These are phyloP conservation scores for Phytopythium aichiense DNA, from an alignment of 352 stramenopile species.

Conservation along the genomic window DNA sequence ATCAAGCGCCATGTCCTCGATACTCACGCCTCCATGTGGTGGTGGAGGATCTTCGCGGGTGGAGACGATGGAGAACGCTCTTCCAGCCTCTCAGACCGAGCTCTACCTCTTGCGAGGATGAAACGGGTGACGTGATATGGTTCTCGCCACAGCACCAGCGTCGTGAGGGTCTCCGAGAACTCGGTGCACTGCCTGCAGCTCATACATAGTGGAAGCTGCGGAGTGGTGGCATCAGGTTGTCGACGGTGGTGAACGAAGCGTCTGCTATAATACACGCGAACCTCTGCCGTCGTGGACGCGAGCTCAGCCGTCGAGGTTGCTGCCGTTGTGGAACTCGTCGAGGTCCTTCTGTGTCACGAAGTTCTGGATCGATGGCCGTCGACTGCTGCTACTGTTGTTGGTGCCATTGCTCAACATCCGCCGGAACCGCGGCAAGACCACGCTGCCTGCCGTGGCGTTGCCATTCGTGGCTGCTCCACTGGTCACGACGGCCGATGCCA, in stretches of 20 bases:
- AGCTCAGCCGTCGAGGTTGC: background rate
- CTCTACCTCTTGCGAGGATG: background rate
- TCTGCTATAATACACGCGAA: background rate
- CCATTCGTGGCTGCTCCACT: background rate
- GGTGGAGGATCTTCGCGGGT: background rate
- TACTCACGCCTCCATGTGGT: background rate
- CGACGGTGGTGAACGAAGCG: background rate
- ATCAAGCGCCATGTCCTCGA: no score
- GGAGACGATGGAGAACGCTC: background rate
- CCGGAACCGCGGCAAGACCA: background rate
- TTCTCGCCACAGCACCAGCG: no score
- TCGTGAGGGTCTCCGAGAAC: no score
- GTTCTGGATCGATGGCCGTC: constrained; percentile 47
- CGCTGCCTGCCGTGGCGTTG: constrained; percentile 1
- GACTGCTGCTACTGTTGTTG: constrained; percentile 11
- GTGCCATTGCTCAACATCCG: background rate
- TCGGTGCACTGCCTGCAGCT: background rate
- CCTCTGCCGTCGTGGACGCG: background rate
- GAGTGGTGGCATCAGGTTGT: background rate
- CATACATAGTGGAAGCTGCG: background rate
- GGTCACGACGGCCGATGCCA: background rate
- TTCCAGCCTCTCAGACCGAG: background rate
- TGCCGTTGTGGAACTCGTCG: constrained; percentile 41
- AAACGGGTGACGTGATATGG: background rate
- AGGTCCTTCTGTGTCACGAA: constrained; percentile 59